These are phyloP conservation scores for Rhizoclosmatium globosum DNA, from an alignment of 192 early-diverging fungal genomes.

Conservation along the genomic window DNA sequence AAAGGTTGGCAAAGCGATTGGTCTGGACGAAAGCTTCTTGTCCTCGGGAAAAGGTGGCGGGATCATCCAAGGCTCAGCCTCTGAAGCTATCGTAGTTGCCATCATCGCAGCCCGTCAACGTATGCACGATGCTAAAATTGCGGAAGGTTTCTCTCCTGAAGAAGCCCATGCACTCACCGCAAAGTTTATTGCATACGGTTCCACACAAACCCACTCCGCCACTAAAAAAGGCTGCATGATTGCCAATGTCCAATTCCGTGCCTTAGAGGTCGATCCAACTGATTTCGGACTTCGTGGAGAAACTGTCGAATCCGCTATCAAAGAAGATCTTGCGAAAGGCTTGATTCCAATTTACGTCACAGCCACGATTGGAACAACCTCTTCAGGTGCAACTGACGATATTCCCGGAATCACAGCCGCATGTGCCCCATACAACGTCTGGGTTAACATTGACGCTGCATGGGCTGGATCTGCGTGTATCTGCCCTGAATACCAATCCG, in stretches of 20 bases:
- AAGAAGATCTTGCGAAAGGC: constrained; percentile 55
- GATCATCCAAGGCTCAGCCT: constrained; percentile 70
- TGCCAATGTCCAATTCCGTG: constrained; percentile 50
- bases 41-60: constrained; percentile 66
- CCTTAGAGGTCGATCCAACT: constrained; percentile 51
- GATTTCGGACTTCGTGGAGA: constrained; percentile 43
- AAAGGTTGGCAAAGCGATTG: constrained; percentile 64
- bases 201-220: constrained; percentile 68
- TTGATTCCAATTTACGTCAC: constrained; percentile 71
- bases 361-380: constrained; percentile 73
- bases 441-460: constrained; percentile 74
- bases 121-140: constrained; percentile 44
- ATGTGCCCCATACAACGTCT: constrained; percentile 50
- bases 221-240: constrained; percentile 64
- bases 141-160: constrained; percentile 41
- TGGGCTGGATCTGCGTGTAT: constrained; percentile 65
- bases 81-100: constrained; percentile 63
- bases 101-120: constrained; percentile 67
- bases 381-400: constrained; percentile 63
- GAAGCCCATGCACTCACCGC: constrained; percentile 31
- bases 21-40: constrained; percentile 61
- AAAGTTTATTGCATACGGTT: constrained; percentile 66
- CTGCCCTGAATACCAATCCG: constrained; percentile 65
- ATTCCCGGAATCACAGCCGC: constrained; percentile 61
- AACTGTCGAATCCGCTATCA: constrained; percentile 55